Percentiles rank a stretch among this genome's conserved stretches.
Conservation (phyloP, 2,329 filamentous ascomycete genomes). For the Pseudocercospora musae region DNA sequence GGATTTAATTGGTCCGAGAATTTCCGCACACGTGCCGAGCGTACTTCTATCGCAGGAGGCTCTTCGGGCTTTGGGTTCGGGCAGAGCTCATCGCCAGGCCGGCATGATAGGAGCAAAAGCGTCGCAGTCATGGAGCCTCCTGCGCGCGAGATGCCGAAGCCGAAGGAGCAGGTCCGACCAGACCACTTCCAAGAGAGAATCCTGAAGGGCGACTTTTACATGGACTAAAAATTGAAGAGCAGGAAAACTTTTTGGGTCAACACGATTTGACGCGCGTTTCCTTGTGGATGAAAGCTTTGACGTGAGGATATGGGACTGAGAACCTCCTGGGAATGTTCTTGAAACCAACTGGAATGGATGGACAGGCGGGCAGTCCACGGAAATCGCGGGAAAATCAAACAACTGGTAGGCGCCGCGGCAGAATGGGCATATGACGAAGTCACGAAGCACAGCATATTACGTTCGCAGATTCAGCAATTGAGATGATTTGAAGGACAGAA, state of each 20-base stretch:
- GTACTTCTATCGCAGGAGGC: slow-evolving; percentile 56
- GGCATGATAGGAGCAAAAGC: slow-evolving; percentile 68
- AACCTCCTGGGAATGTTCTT: background rate
- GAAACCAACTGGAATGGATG: background rate
- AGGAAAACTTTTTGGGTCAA: background rate
- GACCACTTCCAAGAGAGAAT: slow-evolving; percentile 97
- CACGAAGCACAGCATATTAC: background rate
- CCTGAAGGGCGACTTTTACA: slow-evolving; percentile 95
- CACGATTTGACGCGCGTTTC: background rate
- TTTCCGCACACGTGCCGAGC: slow-evolving; percentile 86
- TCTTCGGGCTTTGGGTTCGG: slow-evolving; percentile 44
- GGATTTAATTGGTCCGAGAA: slow-evolving; percentile 98
- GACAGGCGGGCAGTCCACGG: background rate
- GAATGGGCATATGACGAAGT: slow-evolving; percentile 3
- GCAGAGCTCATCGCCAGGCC: slow-evolving; percentile 29
- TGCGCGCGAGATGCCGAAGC: slow-evolving; percentile 45
- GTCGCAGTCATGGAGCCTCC: slow-evolving; percentile 61
- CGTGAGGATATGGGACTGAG: background rate
- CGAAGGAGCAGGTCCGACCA: slow-evolving; percentile 60
- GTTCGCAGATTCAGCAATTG: background rate
- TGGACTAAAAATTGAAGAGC: slow-evolving; percentile 56
- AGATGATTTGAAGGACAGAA: background rate
- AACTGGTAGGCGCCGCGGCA: background rate
- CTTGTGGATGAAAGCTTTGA: background rate
- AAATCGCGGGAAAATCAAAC: background rate